These are phyloP conservation scores for Pleurotus citrinopileatus DNA, from an alignment of 768 basidiomycete genomes.

Conservation along the genomic window DNA sequence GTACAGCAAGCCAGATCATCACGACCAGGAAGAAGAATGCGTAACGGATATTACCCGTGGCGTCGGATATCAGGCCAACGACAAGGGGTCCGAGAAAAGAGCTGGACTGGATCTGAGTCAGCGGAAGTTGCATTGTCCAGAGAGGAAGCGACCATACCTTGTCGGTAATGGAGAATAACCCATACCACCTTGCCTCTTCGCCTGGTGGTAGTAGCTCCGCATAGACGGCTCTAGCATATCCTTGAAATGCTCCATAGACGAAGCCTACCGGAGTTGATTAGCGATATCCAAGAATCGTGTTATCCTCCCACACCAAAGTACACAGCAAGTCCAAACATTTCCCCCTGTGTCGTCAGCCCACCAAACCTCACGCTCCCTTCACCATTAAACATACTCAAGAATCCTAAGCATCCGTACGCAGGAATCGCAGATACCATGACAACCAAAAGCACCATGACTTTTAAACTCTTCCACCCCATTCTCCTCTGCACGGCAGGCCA, in stretches of 20 bases:
- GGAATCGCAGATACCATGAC: conserved; percentile 65
- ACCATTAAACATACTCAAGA: conserved; percentile 50
- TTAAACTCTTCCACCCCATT: conserved; percentile 62
- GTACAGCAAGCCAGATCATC: conserved; percentile 82
- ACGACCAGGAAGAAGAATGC: conserved; percentile 84
- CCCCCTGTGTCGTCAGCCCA: conserved; percentile 71
- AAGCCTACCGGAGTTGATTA: conserved; percentile 38
- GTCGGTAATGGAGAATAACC: conserved; percentile 87
- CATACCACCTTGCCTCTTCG: conserved; percentile 89
- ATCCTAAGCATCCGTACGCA: conserved; percentile 80
- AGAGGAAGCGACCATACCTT: conserved; percentile 45
- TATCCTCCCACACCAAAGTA: conserved; percentile 63
- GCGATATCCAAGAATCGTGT: neutral
- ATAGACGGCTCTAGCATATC: conserved; percentile 85
- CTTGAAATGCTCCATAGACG: conserved; percentile 89
- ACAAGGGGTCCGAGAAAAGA: conserved; percentile 90
- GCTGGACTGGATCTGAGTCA: conserved; percentile 54
- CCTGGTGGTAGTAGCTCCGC: conserved; percentile 83
- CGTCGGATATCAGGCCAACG: conserved; percentile 85
- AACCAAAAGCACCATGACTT: conserved; percentile 66
- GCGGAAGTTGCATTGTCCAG: conserved; percentile 10
- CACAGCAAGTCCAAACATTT: conserved; percentile 83
- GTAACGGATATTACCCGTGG: conserved; percentile 89
- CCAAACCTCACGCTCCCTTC: conserved; percentile 48
- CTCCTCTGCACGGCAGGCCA: conserved; percentile 75